Conservation (phyloP, 148 eudicot genomes). For the Talinum fruticosum region DNA sequence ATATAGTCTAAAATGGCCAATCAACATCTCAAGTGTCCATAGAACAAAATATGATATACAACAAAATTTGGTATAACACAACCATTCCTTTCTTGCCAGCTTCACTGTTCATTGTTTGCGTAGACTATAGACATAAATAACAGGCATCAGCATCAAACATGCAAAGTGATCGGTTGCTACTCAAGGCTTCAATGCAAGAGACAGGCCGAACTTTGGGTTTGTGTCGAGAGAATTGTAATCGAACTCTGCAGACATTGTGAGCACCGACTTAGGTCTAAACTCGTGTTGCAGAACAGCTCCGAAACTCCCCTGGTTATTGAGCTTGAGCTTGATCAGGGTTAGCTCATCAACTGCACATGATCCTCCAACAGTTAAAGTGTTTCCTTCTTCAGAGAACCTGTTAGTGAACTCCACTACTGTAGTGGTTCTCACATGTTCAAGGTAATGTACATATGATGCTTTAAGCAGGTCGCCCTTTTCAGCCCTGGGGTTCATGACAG, state of each 20-base stretch:
- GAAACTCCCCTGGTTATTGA: slow-evolving; percentile 68
- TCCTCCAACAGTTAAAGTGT: slow-evolving; percentile 71
- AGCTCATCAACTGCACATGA: slow-evolving; percentile 62
- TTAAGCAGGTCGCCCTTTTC: slow-evolving; percentile 67
- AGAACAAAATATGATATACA: background rate
- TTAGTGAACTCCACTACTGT: slow-evolving; percentile 70
- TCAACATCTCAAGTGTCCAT: too few relatives aligned
- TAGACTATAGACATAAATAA: background rate
- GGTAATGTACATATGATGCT: slow-evolving; percentile 60
- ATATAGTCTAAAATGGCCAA: too few relatives aligned
- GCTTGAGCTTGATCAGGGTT: slow-evolving; percentile 63
- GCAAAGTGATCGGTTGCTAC: slow-evolving; percentile 4
- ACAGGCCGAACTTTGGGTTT: slow-evolving; percentile 72
- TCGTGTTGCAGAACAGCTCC: slow-evolving; percentile 76
- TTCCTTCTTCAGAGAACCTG: slow-evolving; percentile 68
- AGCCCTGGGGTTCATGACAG: slow-evolving; percentile 43
- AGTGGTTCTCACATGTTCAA: slow-evolving; percentile 53
- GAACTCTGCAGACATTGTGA: slow-evolving; percentile 79
- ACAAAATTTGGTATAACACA: background rate
- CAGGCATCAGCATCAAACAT: background rate
- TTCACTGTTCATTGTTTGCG: background rate
- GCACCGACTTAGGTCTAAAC: slow-evolving; percentile 67
- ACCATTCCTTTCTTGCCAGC: background rate
- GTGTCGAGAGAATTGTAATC: slow-evolving; percentile 71
- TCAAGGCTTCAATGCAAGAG: slow-evolving; percentile 77